A percentile compares a stretch with the other conserved stretches of the same genome.
phyloP scores from a whole-genome alignment of 2,329 filamentous ascomycete species.

The Orbilia quercus region DNA sequence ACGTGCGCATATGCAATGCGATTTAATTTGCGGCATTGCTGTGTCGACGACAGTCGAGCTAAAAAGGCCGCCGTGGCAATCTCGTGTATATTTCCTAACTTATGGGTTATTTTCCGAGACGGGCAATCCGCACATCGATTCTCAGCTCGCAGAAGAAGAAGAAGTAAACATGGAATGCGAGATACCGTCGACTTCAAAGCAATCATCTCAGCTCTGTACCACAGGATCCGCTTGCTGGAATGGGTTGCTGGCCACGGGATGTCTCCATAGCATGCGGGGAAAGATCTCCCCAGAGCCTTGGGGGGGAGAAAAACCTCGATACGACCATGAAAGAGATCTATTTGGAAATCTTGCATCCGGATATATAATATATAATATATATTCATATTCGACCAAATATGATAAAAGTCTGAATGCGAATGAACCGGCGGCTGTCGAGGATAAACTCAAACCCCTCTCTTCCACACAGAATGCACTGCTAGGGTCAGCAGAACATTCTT shows the following conservation, averaged over 20 bases:
- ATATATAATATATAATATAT: not conserved
- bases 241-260: not conserved
- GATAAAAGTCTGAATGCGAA: too few relatives aligned
- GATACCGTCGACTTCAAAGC: not conserved
- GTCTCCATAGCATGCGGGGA: not conserved
- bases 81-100: not conserved
- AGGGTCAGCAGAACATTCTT: slow-evolving; percentile 54
- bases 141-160: not conserved
- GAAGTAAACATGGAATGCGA: not conserved
- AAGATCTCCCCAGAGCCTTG: slow-evolving; percentile 15
- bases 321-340: not conserved
- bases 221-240: slow-evolving; percentile 2
- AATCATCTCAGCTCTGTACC: slow-evolving; percentile 1
- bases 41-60: slow-evolving; percentile 3
- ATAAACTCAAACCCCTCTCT: not conserved
- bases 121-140: not conserved
- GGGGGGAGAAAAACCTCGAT: slow-evolving; percentile 5
- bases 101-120: slow-evolving; percentile 9
- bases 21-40: not conserved
- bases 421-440: slow-evolving; percentile 22
- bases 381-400: slow-evolving; percentile 1
- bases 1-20: not conserved
- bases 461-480: not conserved
- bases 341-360: not conserved
- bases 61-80: not conserved